Percentiles rank a stretch among this genome's conserved stretches.
Conservation (phyloP, 2,329 filamentous ascomycete genomes). For the Periconia sp. region DNA sequence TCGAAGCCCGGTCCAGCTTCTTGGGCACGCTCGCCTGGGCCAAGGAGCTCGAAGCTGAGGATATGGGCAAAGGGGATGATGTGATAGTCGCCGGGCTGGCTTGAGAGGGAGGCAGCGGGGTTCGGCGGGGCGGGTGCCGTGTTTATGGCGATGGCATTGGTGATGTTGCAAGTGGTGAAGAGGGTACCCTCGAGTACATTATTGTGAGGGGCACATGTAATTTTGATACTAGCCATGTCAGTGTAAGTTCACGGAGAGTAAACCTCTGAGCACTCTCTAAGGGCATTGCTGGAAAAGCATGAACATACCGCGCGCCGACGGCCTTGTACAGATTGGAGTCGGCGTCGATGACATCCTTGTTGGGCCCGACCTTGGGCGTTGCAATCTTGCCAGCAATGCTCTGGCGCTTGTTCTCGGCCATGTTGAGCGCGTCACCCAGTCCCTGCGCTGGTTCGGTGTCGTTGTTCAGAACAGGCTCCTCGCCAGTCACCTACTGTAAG, state of each 20-base stretch:
- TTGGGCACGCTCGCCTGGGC: slow-evolving; percentile 40
- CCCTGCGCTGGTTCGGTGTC: slow-evolving; percentile 59
- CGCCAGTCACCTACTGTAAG: slow-evolving; percentile 19
- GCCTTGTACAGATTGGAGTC: slow-evolving; percentile 64
- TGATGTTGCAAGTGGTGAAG: slow-evolving; percentile 66
- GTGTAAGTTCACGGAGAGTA: slow-evolving; percentile 1
- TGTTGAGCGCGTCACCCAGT: slow-evolving; percentile 34
- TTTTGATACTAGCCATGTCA: slow-evolving; percentile 57
- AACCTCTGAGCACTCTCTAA: too few species aligned
- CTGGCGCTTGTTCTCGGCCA: slow-evolving; percentile 67
- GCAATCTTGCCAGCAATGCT: slow-evolving; percentile 60
- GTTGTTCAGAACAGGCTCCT: slow-evolving; percentile 13
- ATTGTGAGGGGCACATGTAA: slow-evolving; percentile 60
- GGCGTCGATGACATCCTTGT: slow-evolving; percentile 54
- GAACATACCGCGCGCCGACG: slow-evolving; percentile 65
- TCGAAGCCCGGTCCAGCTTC: slow-evolving; percentile 52
- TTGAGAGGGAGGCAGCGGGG: slow-evolving; percentile 46
- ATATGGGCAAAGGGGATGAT: slow-evolving; percentile 67
- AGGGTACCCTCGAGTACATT: slow-evolving; percentile 66
- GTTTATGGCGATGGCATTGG: slow-evolving; percentile 67
- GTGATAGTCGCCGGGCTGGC: slow-evolving; percentile 61
- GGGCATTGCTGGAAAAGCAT: not conserved
- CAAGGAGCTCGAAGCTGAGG: slow-evolving; percentile 61
- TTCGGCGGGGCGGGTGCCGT: slow-evolving; percentile 55
- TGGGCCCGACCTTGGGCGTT: slow-evolving; percentile 54